phyloP scores from a whole-genome alignment of 306 rosid species.

The Hippophae rhamnoides region DNA sequence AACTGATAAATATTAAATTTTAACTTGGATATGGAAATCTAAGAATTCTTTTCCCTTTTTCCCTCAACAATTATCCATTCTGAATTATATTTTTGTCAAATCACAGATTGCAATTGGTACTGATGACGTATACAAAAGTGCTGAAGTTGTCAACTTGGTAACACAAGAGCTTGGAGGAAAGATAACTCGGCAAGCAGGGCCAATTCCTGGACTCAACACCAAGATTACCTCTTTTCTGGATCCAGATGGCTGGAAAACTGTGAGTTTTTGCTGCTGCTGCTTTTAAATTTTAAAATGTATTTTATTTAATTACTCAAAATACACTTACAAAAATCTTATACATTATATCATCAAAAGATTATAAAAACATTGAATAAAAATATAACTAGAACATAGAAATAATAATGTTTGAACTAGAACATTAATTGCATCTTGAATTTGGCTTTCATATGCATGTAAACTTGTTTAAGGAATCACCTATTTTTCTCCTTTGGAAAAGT shows the following conservation, averaged over 20 bases:
- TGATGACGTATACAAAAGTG: constrained; percentile 15
- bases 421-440: no score
- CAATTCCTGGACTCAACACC: not conserved
- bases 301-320: no score
- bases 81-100: not conserved
- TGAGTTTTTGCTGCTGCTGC: not conserved
- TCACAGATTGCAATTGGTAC: constrained; percentile 13
- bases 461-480: not conserved
- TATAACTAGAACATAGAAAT: no score
- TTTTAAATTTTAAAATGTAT: no score
- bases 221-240: constrained; percentile 9
- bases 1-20: no score
- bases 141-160: not conserved
- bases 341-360: no score
- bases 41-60: no score
- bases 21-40: no score
- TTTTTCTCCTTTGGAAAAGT: not conserved
- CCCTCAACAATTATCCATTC: not conserved
- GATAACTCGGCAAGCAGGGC: constrained; percentile 4
- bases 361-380: no score
- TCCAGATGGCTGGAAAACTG: constrained; percentile 11
- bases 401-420: no score
- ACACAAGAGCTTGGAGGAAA: constrained; percentile 10
- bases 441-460: not conserved
- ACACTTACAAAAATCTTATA: no score